Evolutionary conservation across 2,329 filamentous ascomycete genomes (phyloP), one percentile per base, ranked within the genome.

Genomic region (Cercospora sojina): DNA sequence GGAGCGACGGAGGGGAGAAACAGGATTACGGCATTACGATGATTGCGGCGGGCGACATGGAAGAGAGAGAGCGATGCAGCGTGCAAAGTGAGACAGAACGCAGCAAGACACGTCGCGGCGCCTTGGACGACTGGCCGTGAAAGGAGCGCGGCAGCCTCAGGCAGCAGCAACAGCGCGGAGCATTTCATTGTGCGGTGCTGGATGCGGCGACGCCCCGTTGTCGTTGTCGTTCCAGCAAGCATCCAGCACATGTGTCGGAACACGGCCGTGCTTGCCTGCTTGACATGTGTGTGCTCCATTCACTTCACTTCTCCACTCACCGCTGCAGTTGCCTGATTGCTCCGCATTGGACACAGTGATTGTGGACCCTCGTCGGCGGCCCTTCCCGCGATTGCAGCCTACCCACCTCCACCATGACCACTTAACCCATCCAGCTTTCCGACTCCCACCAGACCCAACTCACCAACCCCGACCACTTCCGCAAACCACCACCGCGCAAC

Each of bases 401-500:
- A 20, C 53, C 53, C 31, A 35, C 53, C 13, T 31, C 53, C 27
- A 23, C 23, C 29, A 27, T 53, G 16, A 53, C 20, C 20, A 27
- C 47, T 53, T 27, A 53, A 25, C 12, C 47, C 23, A 7, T n/a
- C 47, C 47, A 51, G 47, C 47, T 27, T 53, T 27, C 47, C 47
- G 23, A 53, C 51, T 16, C 16, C 32, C 47, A 55, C 41, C 60
- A 25, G 29, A 41, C 20, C 23, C 57, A 38, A 47, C 65, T 23
- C 38, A 57, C 56, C 18, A 38, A 56, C 55, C 41, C 23, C 60
- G 18, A 13, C 43, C 63, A 38, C 61, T 51, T 49, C 61, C 25
- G 47, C 64, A 64, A 41, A 60, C 66, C 18, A 27, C 38, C 68
- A 56, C 5, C 64, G 47, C 59, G 59, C 27, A 61, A 29, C 43